Conservation (phyloP, 257 asterid species). For the Mitragyna speciosa region DNA sequence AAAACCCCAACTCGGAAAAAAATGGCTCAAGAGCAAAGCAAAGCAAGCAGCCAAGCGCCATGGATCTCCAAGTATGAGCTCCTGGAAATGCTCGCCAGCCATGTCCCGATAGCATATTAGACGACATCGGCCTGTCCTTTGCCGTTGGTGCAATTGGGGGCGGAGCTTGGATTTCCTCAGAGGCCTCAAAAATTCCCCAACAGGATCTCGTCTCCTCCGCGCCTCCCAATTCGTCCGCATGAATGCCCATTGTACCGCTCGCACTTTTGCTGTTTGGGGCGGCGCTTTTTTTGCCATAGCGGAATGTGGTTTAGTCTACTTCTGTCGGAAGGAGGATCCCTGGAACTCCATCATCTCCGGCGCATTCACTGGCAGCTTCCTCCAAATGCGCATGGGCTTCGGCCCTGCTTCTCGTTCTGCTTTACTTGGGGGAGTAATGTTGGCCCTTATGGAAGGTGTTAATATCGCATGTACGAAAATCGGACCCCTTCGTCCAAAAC, state of each 20-base stretch:
- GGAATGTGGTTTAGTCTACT: slow-evolving; percentile 36
- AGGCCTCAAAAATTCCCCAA: slow-evolving; percentile 40
- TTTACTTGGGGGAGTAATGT: slow-evolving; percentile 31
- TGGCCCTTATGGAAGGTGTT: slow-evolving; percentile 40
- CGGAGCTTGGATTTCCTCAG: slow-evolving; percentile 36
- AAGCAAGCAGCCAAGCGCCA: not conserved
- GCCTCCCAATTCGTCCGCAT: slow-evolving; percentile 36
- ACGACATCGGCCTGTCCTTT: slow-evolving; percentile 38
- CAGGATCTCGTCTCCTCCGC: slow-evolving; percentile 34
- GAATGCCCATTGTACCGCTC: slow-evolving; percentile 37
- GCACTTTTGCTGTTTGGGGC: slow-evolving; percentile 42
- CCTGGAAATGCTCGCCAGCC: slow-evolving; percentile 40
- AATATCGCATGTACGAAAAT: slow-evolving; percentile 33
- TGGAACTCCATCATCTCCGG: slow-evolving; percentile 43
- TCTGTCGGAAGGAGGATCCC: slow-evolving; percentile 39
- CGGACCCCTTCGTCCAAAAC: slow-evolving; percentile 17
- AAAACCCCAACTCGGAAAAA: no score
- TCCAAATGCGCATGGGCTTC: slow-evolving; percentile 34
- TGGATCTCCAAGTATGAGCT: not conserved
- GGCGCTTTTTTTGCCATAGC: slow-evolving; percentile 34
- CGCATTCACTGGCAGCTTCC: slow-evolving; percentile 37
- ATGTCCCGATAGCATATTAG: slow-evolving; percentile 38
- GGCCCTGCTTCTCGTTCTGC: slow-evolving; percentile 28
- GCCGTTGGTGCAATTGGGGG: slow-evolving; percentile 51
- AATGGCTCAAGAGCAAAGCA: no score